Percentiles rank a stretch among this genome's conserved stretches.
phyloP scores from a whole-genome alignment of 2,329 filamentous ascomycete genomes.

The Parastagonospora avenae region DNA sequence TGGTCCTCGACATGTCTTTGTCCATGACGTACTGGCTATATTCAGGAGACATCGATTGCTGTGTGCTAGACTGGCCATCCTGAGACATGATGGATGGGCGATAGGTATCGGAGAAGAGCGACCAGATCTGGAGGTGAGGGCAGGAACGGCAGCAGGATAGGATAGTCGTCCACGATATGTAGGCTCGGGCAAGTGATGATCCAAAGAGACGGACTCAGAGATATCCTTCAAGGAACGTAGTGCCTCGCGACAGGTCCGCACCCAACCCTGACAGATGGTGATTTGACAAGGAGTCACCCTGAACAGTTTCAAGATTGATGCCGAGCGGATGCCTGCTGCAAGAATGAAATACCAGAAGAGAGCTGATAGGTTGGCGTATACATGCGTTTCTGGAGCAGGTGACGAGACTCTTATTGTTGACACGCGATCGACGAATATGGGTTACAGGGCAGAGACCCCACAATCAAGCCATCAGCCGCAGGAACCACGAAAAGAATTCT shows the following conservation, averaged over 20 bases:
- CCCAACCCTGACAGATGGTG: neutral
- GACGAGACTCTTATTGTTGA: no score
- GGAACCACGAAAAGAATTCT: conserved; percentile 11
- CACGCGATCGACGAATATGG: conserved; percentile 20
- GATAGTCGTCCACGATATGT: no score
- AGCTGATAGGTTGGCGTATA: no score
- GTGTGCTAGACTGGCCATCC: conserved; percentile 17
- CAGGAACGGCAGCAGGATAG: no score
- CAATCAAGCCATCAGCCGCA: conserved; percentile 17
- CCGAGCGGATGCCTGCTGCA: conserved; percentile 6
- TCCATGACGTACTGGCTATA: conserved; percentile 1
- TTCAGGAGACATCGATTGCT: conserved; percentile 20
- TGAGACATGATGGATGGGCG: conserved; percentile 26
- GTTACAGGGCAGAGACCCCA: conserved; percentile 17
- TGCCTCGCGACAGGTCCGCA: no score
- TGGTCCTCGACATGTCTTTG: conserved; percentile 22
- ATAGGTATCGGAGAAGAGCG: neutral
- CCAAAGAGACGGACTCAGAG: no score
- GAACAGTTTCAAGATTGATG: conserved; percentile 19
- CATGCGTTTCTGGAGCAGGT: no score
- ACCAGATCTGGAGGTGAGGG: neutral
- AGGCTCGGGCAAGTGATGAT: no score
- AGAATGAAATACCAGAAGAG: neutral
- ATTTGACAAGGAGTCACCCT: conserved; percentile 13
- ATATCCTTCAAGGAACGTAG: neutral